Evolutionary conservation across 345 rosid species (phyloP).

Genomic region (Lenwebbia sp.): DNA sequence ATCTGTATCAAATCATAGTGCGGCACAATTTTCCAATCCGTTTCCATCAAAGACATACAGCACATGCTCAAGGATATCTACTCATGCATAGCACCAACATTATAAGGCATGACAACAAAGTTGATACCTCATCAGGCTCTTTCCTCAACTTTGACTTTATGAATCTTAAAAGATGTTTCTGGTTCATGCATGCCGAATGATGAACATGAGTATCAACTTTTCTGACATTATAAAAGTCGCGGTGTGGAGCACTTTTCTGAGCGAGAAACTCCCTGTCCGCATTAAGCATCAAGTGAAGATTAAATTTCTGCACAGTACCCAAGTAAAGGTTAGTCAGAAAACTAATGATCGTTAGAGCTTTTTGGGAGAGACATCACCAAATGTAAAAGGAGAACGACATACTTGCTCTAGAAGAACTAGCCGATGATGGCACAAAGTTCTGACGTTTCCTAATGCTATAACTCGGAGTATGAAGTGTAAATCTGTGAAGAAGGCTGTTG

Average conservation of each 20-base stretch:
- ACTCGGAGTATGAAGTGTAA: constrained; percentile 78
- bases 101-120: neutral
- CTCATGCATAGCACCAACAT: neutral
- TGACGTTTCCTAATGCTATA: constrained; percentile 83
- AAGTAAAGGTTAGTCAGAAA: neutral
- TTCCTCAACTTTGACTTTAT: constrained; percentile 94
- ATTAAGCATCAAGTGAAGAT: constrained; percentile 98
- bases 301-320: constrained; percentile 66
- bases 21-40: neutral
- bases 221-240: constrained; percentile 96
- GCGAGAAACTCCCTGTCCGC: constrained; percentile 95
- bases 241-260: constrained; percentile 99
- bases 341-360: neutral
- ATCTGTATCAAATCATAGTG: neutral
- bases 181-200: constrained; percentile 99
- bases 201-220: constrained; percentile 99
- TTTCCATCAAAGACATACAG: neutral
- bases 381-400: neutral
- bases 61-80: neutral
- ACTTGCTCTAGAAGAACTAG: constrained; percentile 95
- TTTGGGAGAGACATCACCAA: neutral
- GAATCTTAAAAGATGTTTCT: constrained; percentile 96
- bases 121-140: constrained; percentile 93
- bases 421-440: constrained; percentile 90
- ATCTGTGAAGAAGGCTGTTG: constrained; percentile 88